Base-by-base conservation (phyloP, 2,329 filamentous ascomycete genomes). In the Colletotrichum tamarilloi region DNA sequence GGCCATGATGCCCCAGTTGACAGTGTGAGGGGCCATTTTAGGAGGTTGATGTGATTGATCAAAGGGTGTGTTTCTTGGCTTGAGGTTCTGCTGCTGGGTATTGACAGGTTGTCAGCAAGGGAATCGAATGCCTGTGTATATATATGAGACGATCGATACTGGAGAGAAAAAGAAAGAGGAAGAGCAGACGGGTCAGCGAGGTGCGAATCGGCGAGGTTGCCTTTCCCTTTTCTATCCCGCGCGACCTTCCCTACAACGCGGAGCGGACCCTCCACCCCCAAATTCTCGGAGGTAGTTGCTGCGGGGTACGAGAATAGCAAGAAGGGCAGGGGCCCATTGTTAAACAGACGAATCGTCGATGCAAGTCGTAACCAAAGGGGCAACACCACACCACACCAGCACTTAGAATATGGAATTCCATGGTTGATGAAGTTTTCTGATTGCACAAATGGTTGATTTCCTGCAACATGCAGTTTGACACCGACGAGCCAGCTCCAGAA, bases 1-100 rank as follows among this genome's bases (percentile, higher is more conserved):
- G 80, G 89, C 89, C 83, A 91, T 83, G 80, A 91, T 91, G 76
- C 89, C 89, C 89, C 89, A 91, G 82, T 84, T 87, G 68, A 89
- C 72, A 57, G 85, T 87, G 76, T 84, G 87, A 5, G 88, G 85
- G 78, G 86, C 79, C 85, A 86, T 86, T 12, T 74, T 80, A 78
- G 46, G 28, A 52, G 30, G 42, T 19, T 30, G 58, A 46, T 57
- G 62, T 57, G 28, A 46, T 14, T 58, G 35, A 24, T 49, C 4
- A n/a, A 7, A 8, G 12, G 16, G 26, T 42, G 42, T 9, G 22
- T 24, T 8, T 19, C 9, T 14, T n/a, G 14, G 12, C 26, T 58
- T 35, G 19, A 9, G 56, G n/a, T 24, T 26, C 14, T 14, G 9
- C 9, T 42, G 6, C 22, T 7, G 1, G 32, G 35, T 24, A 4